A percentile compares a stretch with the other conserved stretches of the same genome.
phyloP scores from a whole-genome alignment of 78 protist genomes.

The Pigoraptor vietnamica region DNA sequence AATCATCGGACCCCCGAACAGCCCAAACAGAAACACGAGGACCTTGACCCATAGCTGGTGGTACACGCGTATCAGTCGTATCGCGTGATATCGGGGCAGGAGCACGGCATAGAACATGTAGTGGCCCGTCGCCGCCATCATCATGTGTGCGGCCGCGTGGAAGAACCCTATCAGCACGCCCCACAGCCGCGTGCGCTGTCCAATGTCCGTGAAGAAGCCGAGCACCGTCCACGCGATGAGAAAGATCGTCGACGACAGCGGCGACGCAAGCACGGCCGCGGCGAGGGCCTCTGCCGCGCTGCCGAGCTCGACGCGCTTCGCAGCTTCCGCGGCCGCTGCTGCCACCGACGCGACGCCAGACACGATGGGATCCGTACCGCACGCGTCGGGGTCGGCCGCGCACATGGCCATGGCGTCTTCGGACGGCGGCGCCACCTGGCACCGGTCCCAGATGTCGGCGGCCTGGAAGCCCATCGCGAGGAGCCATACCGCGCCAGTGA shows the following conservation, averaged over 20 bases:
- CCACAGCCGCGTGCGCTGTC: background rate
- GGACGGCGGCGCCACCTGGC: background rate
- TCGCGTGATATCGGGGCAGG: background rate
- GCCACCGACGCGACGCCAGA: background rate
- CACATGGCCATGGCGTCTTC: background rate
- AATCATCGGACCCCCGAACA: background rate
- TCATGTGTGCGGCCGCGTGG: background rate
- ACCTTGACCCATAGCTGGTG: background rate
- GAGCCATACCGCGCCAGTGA: background rate
- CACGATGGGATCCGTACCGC: background rate
- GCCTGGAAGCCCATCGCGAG: background rate
- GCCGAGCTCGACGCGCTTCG: background rate
- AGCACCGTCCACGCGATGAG: background rate
- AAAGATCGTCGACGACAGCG: background rate
- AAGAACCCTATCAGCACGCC: background rate
- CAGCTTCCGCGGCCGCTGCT: background rate
- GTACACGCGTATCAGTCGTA: background rate
- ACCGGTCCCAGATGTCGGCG: background rate
- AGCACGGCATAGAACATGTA: background rate
- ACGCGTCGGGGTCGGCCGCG: too few species aligned
- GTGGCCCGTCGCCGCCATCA: background rate
- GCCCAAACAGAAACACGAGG: background rate
- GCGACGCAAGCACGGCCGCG: background rate
- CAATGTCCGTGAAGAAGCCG: background rate
- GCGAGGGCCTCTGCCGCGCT: background rate